phyloP scores from a whole-genome alignment of 768 basidiomycete genomes.

The Lactifluus piperatus region DNA sequence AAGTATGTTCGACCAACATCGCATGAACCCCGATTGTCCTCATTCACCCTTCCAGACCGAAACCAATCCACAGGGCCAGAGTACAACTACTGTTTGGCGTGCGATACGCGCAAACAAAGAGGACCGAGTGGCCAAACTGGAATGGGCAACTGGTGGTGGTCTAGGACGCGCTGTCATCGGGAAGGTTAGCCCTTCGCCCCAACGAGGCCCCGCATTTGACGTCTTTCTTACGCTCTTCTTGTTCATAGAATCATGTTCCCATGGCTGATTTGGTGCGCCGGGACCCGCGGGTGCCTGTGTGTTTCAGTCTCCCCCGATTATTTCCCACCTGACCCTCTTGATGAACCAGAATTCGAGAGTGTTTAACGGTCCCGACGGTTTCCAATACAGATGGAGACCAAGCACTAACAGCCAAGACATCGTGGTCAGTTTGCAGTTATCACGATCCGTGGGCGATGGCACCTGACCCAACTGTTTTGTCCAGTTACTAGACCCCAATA shows the following conservation, averaged over 20 bases:
- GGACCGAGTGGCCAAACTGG: conserved; percentile 81
- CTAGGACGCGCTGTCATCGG: conserved; percentile 81
- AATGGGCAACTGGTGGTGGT: conserved; percentile 77
- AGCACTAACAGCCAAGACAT: conserved; percentile 43
- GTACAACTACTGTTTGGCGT: conserved; percentile 70
- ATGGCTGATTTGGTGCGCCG: conserved; percentile 78
- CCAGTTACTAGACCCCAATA: conserved; percentile 66
- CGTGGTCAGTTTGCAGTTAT: conserved; percentile 30
- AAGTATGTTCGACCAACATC: conserved; percentile 37
- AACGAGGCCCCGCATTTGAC: conserved; percentile 24
- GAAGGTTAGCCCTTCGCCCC: conserved; percentile 42
- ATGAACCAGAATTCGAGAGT: conserved; percentile 33
- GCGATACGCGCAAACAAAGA: conserved; percentile 79
- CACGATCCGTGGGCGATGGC: conserved; percentile 2
- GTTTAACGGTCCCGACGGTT: conserved; percentile 79
- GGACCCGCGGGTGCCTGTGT: conserved; percentile 53
- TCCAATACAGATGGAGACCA: conserved; percentile 75
- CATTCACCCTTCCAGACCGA: conserved; percentile 44
- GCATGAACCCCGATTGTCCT: conserved; percentile 22
- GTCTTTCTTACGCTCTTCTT: conserved; percentile 8
- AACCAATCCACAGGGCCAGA: conserved; percentile 52
- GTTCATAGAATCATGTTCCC: conserved; percentile 56
- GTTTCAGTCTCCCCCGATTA: conserved; percentile 23
- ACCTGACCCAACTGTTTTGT: neutral
- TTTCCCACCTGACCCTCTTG: conserved; percentile 8